Evolutionary conservation across 176 grass and related monocot genomes (phyloP), one percentile per base, ranked within the genome.

Genomic region (Oryza meridionalis): DNA sequence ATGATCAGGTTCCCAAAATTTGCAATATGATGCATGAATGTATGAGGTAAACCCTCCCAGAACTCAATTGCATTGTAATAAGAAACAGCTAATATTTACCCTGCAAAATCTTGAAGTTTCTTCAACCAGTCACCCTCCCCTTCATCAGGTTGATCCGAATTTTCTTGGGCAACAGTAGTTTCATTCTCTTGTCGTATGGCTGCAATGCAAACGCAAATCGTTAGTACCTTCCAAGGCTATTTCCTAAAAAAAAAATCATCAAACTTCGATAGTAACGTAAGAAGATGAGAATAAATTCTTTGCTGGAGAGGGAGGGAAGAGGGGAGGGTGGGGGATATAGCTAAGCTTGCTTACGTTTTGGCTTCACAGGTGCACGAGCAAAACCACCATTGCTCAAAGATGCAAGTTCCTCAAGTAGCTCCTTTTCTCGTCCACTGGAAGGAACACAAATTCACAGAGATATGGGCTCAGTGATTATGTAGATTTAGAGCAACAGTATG

Each of bases 361-460:
- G 47, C 27, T 92, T 90, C 44, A 78, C 29, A 70, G 91, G 80
- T 65, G 89, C 45, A 75, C 71, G 79, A 37, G 59, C 77, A 70
- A 88, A 63, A 72, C 79, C 77, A 82, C 79, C 70, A 71, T 62
- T 70, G 43, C 85, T 94, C 91, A 95, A 72, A 43, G 93, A 95
- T 47, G 96, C 87, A 76, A 98, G 91, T 85, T 94, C 93, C 78
- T 94, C 91, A 75, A 98, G 96, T 81, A 98, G 88, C 51, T 98
- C 91, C 40, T 27, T 89, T 86, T 98, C 96, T 0, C 83, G 89
- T 19, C 88, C 91, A 84, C 96, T 98, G 81, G 9, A 85, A 88
- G 46, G 72, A 75, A 78, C 65, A 74, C 69, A 62, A 79, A 64
- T 50, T 73, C 11, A 86, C 14, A 70, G 66, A 53, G 51, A 63